Conservation (phyloP, 2,329 filamentous ascomycete species). For the Phyllosticta citrichinensis region DNA sequence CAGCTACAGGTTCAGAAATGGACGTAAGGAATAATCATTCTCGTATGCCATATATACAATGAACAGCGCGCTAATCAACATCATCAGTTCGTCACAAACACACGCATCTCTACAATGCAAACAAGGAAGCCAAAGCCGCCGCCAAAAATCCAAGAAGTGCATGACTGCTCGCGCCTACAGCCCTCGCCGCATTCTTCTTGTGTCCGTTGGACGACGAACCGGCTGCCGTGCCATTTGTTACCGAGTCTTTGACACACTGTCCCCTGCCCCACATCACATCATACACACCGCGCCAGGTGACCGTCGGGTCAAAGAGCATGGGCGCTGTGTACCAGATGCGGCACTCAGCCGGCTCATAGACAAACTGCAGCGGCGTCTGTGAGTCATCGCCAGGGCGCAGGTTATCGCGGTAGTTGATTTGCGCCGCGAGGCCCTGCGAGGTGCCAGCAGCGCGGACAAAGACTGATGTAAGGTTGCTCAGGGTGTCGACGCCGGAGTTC, state of each 20-base stretch:
- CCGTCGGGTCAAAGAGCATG: slow-evolving; percentile 42
- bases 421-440: slow-evolving; percentile 5
- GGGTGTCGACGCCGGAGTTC: slow-evolving; percentile 15
- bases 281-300: slow-evolving; percentile 40
- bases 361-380: slow-evolving; percentile 45
- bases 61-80: not conserved
- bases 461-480: not conserved
- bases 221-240: slow-evolving; percentile 4
- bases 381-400: slow-evolving; percentile 16
- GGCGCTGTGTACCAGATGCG: slow-evolving; percentile 48
- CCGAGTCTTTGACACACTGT: slow-evolving; percentile 14
- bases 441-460: not conserved
- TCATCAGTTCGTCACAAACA: not conserved
- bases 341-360: slow-evolving; percentile 52
- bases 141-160: not conserved
- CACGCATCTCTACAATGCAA: not conserved
- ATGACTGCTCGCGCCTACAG: not conserved
- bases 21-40: too few species aligned
- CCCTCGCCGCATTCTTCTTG: not conserved
- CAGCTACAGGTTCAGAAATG: too few species aligned
- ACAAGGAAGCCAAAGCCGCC: not conserved
- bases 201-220: not conserved
- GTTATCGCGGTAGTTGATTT: slow-evolving; percentile 26
- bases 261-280: slow-evolving; percentile 21
- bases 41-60: not conserved